phyloP scores from a whole-genome alignment of 345 rosid species.

The Reutealis trisperma region DNA sequence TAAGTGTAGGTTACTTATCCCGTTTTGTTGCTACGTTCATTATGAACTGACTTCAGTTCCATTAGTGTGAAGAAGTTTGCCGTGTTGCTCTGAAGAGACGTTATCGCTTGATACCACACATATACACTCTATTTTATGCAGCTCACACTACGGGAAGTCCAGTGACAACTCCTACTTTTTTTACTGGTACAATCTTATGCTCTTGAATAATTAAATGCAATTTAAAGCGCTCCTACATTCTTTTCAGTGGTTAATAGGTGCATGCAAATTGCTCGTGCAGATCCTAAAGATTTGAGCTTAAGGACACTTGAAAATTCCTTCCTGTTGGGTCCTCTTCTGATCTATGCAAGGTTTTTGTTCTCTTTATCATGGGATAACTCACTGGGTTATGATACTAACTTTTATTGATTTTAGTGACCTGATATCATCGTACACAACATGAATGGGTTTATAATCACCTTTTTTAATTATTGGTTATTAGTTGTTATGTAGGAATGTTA shows the following conservation, averaged over 20 bases:
- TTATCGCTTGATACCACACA: conserved; percentile 76
- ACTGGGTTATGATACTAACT: conserved; percentile 9
- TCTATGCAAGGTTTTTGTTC: conserved; percentile 63
- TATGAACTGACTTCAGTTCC: conserved; percentile 17
- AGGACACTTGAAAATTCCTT: conserved; percentile 75
- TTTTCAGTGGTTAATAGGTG: neutral
- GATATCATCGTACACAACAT: neutral
- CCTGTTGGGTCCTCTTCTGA: conserved; percentile 77
- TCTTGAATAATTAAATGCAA: conserved; percentile 10
- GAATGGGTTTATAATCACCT: neutral
- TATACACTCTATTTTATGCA: conserved; percentile 78
- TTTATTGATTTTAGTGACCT: neutral
- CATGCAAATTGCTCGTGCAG: conserved; percentile 40
- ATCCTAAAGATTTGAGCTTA: conserved; percentile 66
- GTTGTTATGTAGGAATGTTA: too few relatives aligned
- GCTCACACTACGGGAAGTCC: conserved; percentile 80
- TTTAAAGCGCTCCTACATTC: conserved; percentile 1
- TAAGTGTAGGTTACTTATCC: neutral
- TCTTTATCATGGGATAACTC: conserved; percentile 8
- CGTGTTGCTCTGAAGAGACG: conserved; percentile 89
- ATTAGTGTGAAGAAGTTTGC: conserved; percentile 89
- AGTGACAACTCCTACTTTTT: conserved; percentile 78
- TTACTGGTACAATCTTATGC: conserved; percentile 60
- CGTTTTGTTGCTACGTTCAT: neutral
- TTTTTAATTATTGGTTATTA: neutral